Conservation (phyloP, 257 asterid species). For the Prunella vulgaris region DNA sequence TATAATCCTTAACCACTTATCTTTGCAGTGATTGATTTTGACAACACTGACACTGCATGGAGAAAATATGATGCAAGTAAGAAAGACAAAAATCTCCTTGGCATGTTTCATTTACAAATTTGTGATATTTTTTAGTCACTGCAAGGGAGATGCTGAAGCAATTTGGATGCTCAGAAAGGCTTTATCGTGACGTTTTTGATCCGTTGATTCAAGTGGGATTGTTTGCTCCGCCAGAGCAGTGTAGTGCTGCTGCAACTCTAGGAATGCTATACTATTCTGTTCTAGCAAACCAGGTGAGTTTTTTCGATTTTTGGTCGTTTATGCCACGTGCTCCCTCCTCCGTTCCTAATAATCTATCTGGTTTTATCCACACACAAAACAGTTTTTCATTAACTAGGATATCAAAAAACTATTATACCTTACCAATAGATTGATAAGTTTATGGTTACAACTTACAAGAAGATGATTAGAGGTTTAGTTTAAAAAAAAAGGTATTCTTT, state of each 20-base stretch:
- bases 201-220: constrained; percentile 63
- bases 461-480: too few relatives aligned
- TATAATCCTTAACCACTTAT: constrained; percentile 3
- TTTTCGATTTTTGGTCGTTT: background rate
- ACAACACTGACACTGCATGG: constrained; percentile 57
- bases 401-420: too few relatives aligned
- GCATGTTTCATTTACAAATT: background rate
- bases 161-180: constrained; percentile 57
- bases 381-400: too few relatives aligned
- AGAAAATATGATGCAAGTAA: constrained; percentile 55
- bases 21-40: constrained; percentile 61
- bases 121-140: constrained; percentile 40
- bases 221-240: constrained; percentile 58
- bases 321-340: too few relatives aligned
- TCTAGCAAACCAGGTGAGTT: constrained; percentile 48
- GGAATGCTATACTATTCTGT: constrained; percentile 46
- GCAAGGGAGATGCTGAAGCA: constrained; percentile 61
- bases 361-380: too few relatives aligned
- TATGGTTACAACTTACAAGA: too few relatives aligned
- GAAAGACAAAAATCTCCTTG: background rate
- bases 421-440: too few relatives aligned
- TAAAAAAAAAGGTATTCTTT: too few relatives aligned
- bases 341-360: too few relatives aligned
- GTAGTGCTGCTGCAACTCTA: constrained; percentile 62
- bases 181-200: constrained; percentile 38